Percentiles rank a stretch among this genome's conserved stretches.
Evolutionary conservation across 345 rosid species (phyloP).

Genomic region (Euphorbia lathyris): DNA sequence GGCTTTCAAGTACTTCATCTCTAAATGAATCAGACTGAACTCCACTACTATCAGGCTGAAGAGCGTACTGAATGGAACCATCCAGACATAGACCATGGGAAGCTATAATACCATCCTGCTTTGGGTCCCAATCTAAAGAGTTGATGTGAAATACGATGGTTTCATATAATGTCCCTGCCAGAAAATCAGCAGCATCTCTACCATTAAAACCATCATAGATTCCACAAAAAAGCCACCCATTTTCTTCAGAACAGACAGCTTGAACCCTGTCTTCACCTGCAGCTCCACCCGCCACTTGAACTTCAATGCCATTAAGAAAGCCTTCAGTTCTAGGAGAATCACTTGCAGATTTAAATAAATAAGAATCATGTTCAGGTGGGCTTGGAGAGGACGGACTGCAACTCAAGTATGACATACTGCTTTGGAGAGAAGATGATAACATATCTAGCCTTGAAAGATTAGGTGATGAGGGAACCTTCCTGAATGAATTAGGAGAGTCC

Average conservation of each 20-base stretch:
- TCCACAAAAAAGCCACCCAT: slow-evolving; percentile 87
- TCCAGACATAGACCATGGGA: slow-evolving; percentile 22
- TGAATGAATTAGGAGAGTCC: slow-evolving; percentile 87
- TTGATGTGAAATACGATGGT: slow-evolving; percentile 53
- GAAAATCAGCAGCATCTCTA: slow-evolving; percentile 97
- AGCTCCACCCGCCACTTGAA: slow-evolving; percentile 98
- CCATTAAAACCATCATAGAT: slow-evolving; percentile 96
- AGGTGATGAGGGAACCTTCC: slow-evolving; percentile 74
- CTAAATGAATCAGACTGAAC: slow-evolving; percentile 47
- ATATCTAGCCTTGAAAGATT: slow-evolving; percentile 73
- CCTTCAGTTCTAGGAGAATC: slow-evolving; percentile 69
- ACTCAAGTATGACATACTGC: slow-evolving; percentile 72
- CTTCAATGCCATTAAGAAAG: slow-evolving; percentile 65
- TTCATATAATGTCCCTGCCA: slow-evolving; percentile 89
- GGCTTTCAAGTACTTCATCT: slow-evolving; percentile 68
- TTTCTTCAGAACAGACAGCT: slow-evolving; percentile 96
- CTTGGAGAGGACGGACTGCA: slow-evolving; percentile 68
- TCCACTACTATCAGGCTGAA: slow-evolving; percentile 22
- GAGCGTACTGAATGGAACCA: slow-evolving; percentile 24
- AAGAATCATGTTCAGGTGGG: slow-evolving; percentile 65
- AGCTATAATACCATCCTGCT: slow-evolving; percentile 33
- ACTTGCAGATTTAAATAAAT: slow-evolving; percentile 46
- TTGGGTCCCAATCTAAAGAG: slow-evolving; percentile 54
- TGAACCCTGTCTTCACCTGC: slow-evolving; percentile 99
- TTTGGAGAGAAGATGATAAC: slow-evolving; percentile 82